Evolutionary conservation across 257 asterid genomes (phyloP).

Genomic region (Scutellaria baicalensis): DNA sequence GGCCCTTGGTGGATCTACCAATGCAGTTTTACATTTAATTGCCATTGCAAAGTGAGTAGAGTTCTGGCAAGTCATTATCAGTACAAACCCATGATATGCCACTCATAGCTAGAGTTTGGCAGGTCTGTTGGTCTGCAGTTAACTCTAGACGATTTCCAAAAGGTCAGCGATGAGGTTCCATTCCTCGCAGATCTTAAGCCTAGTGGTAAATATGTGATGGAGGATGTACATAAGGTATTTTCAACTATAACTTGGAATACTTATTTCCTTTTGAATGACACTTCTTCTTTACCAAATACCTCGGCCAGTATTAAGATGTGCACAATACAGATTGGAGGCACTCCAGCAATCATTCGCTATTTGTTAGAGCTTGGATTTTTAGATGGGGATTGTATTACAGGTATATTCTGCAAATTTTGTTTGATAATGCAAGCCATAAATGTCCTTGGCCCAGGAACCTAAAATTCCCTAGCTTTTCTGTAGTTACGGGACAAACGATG

Average conservation of each 20-base stretch:
- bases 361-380: conserved; percentile 70
- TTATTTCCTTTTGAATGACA: background rate
- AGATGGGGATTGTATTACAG: conserved; percentile 90
- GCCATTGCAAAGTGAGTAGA: conserved; percentile 80
- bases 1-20: conserved; percentile 99
- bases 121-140: conserved; percentile 94
- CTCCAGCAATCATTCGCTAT: conserved; percentile 76
- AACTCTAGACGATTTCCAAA: conserved; percentile 89
- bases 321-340: conserved; percentile 80
- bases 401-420: conserved; percentile 25
- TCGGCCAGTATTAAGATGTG: background rate
- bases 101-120: conserved; percentile 37
- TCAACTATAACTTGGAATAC: background rate
- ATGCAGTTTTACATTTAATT: conserved; percentile 96
- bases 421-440: background rate
- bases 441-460: background rate
- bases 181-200: conserved; percentile 99
- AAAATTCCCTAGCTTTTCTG: conserved; percentile 1
- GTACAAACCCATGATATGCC: background rate
- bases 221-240: conserved; percentile 89
- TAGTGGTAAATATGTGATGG: conserved; percentile 98
- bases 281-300: background rate
- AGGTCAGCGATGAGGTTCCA: conserved; percentile 87
- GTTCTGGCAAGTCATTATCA: background rate
- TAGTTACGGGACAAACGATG: conserved; percentile 90